Base-by-base conservation (phyloP, 495 filamentous ascomycete species). In the Aspergillus baeticus region DNA sequence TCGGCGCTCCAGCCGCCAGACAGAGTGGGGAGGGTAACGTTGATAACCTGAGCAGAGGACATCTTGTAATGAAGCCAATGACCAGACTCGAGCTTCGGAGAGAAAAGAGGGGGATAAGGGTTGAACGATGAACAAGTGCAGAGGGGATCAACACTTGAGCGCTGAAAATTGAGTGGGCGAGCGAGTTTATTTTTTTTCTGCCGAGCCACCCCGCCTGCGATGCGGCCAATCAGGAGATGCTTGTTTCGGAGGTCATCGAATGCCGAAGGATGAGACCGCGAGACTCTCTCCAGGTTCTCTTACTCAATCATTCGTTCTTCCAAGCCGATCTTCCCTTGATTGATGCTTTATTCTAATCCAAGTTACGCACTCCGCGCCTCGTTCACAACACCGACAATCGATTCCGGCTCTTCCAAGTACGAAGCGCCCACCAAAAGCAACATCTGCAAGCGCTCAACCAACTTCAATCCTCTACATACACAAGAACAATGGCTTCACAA, bases 1-100 rank as follows among this genome's bases (percentile, higher is more conserved):
- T 96, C 91, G 37, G 84, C 89, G 39, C 81, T 70, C 94, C 94
- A 98, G 61, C 86, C 90, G 63, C 83, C 79, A 36, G 92, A 85
- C 54, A 98, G 80, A 60, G 83, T 63, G 18, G 93, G 93, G 17
- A 97, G 82, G 11, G 89, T 78, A 47, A 85, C 70, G 57, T 73
- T 69, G 58, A 77, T 63, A 55, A 73, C 64, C 54, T 80, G 70
- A 14, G 67, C 67, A 55, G 75, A 54, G 60, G 79, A 70, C 81
- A 83, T 83, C 63, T 57, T 74, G 51, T 41, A 18, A 47, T 14
- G 50, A 58, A 55, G 47, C 39, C 26, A 39, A 45, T 53, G 21
- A 57, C 21, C 20, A 39, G 36, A 29, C 29, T 11, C 15, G 52
- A 23, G 31, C 48, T 54, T 46, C 50, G 47, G 37, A 41, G 18